phyloP scores from a whole-genome alignment of 176 grass and related monocot genomes.

The Phyllostachys edulis region DNA sequence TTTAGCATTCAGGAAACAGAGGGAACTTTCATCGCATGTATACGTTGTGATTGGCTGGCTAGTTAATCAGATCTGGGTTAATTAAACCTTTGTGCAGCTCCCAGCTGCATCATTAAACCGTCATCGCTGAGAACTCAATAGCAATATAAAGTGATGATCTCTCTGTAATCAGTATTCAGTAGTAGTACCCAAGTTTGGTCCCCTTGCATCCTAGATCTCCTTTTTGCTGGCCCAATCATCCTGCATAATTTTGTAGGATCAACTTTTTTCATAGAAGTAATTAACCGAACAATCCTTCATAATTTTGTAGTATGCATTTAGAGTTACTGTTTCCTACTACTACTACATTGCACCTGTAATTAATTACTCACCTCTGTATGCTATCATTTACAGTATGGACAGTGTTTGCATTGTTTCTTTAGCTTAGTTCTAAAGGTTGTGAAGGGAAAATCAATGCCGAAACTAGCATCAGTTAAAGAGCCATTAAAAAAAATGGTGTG shows the following conservation, averaged over 20 bases:
- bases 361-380: background rate
- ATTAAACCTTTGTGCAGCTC: background rate
- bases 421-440: background rate
- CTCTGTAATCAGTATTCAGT: background rate
- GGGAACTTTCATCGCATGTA: constrained; percentile 17
- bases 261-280: background rate
- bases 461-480: background rate
- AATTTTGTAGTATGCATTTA: background rate
- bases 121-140: background rate
- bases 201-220: constrained; percentile 13
- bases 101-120: background rate
- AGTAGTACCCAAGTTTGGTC: background rate
- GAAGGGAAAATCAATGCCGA: background rate
- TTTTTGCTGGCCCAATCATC: background rate
- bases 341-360: too few species aligned
- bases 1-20: constrained; percentile 21
- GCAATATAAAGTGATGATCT: background rate
- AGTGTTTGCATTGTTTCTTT: background rate
- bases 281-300: background rate
- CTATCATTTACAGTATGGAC: background rate
- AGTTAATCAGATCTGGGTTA: constrained; percentile 17
- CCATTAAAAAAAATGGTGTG: background rate
- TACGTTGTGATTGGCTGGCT: constrained; percentile 32
- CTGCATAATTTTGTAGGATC: background rate
- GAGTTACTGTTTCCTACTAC: background rate